Evolutionary conservation across 495 filamentous ascomycete species (phyloP).

Genomic region (Penicillium coprophilum): DNA sequence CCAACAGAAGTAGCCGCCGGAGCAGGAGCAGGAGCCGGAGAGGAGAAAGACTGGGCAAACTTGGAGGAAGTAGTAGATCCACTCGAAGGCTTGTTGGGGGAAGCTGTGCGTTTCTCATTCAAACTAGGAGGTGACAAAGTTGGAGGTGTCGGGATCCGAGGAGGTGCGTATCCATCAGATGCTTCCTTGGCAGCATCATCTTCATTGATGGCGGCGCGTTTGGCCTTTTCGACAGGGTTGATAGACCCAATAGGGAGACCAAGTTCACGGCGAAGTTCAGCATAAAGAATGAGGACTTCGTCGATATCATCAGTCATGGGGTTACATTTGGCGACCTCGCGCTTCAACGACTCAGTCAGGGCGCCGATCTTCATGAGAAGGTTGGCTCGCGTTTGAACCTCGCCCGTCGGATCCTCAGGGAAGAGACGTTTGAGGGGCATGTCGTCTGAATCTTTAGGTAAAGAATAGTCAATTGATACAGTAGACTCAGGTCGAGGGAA

Average conservation of each 20-base stretch:
- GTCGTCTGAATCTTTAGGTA: neutral
- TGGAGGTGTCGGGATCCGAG: neutral
- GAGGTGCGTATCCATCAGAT: neutral
- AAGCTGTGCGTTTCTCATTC: neutral
- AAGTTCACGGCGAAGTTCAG: slow-evolving; percentile 36
- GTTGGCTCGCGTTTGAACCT: neutral
- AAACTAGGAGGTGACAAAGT: neutral
- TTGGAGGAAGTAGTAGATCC: slow-evolving; percentile 22
- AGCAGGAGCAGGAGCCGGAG: slow-evolving; percentile 26
- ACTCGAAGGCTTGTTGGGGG: neutral
- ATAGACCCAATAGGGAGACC: slow-evolving; percentile 30
- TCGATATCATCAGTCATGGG: slow-evolving; percentile 35
- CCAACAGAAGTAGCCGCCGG: neutral
- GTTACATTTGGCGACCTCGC: slow-evolving; percentile 28
- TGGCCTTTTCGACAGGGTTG: neutral
- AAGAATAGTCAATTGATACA: neutral
- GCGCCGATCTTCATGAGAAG: slow-evolving; percentile 28
- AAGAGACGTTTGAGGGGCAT: slow-evolving; percentile 20
- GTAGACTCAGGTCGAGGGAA: slow-evolving; percentile 1
- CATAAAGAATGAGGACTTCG: slow-evolving; percentile 34
- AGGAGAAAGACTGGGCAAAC: slow-evolving; percentile 46
- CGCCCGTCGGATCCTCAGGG: neutral
- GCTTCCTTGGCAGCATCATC: neutral
- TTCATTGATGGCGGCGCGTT: neutral
- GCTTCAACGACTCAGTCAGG: slow-evolving; percentile 38